Evolutionary conservation across 2,329 filamentous ascomycete genomes (phyloP).

Genomic region (Sclerotinia sclerotiorum): DNA sequence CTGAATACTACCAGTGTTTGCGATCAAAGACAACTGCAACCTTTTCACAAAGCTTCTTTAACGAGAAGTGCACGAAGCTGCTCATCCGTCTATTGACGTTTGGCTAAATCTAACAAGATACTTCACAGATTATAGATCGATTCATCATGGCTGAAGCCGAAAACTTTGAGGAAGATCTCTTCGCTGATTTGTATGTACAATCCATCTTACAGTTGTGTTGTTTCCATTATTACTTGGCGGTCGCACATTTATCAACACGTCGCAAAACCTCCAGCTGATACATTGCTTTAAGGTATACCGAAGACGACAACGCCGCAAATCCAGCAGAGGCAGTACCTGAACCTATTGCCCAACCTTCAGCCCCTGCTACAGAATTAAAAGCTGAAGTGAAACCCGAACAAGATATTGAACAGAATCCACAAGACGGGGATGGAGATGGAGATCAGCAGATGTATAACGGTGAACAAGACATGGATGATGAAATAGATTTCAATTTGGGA

Average conservation of each 20-base stretch:
- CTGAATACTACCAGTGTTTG: neutral
- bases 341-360: slow-evolving; percentile 31
- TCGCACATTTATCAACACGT: neutral
- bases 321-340: slow-evolving; percentile 37
- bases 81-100: neutral
- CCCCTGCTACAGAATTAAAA: slow-evolving; percentile 32
- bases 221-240: neutral
- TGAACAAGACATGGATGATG: slow-evolving; percentile 54
- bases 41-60: slow-evolving; percentile 8
- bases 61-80: neutral
- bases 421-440: slow-evolving; percentile 42
- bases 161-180: slow-evolving; percentile 89
- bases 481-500: slow-evolving; percentile 60
- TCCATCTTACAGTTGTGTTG: neutral
- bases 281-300: slow-evolving; percentile 59
- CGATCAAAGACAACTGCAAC: neutral
- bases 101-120: slow-evolving; percentile 10
- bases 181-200: slow-evolving; percentile 81
- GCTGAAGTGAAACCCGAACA: slow-evolving; percentile 35
- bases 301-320: slow-evolving; percentile 57
- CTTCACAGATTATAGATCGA: slow-evolving; percentile 5
- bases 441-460: slow-evolving; percentile 47
- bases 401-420: slow-evolving; percentile 34
- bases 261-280: slow-evolving; percentile 21
- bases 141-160: slow-evolving; percentile 73